Percentiles rank a stretch among this genome's conserved stretches.
Evolutionary conservation across 768 basidiomycete species (phyloP).

Genomic region (Candolleomyces eurysporus): DNA sequence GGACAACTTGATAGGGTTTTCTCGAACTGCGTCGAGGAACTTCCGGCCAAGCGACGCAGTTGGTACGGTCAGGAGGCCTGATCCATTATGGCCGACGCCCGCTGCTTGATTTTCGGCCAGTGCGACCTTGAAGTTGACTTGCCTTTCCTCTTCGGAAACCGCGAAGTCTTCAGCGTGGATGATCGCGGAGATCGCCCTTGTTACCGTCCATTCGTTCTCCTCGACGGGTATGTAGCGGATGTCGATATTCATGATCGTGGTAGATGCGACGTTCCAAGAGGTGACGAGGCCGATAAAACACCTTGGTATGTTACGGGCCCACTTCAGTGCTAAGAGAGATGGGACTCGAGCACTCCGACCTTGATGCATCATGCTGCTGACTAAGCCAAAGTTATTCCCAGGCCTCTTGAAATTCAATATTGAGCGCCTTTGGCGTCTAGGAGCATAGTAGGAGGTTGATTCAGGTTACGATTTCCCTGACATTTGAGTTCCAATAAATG

Average conservation of each 20-base stretch:
- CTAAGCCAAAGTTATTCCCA: no score
- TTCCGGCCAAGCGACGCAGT: constrained; percentile 35
- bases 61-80: constrained; percentile 41
- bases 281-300: constrained; percentile 3
- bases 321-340: not conserved
- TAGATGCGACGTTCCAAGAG: not conserved
- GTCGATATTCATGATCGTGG: constrained; percentile 7
- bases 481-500: no score
- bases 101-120: constrained; percentile 48
- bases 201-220: constrained; percentile 47
- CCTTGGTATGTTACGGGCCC: not conserved
- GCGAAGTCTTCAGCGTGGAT: constrained; percentile 59
- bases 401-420: no score
- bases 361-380: not conserved
- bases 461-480: no score
- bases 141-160: constrained; percentile 25
- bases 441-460: no score
- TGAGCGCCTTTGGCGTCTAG: no score
- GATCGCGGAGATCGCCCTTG: constrained; percentile 50
- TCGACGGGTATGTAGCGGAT: constrained; percentile 3
- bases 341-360: not conserved
- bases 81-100: constrained; percentile 58
- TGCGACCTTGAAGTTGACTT: constrained; percentile 60
- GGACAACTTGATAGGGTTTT: constrained; percentile 39
- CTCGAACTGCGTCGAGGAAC: constrained; percentile 45